Conservation (phyloP, 768 basidiomycete species). For the Podaxis mareebaensis region DNA sequence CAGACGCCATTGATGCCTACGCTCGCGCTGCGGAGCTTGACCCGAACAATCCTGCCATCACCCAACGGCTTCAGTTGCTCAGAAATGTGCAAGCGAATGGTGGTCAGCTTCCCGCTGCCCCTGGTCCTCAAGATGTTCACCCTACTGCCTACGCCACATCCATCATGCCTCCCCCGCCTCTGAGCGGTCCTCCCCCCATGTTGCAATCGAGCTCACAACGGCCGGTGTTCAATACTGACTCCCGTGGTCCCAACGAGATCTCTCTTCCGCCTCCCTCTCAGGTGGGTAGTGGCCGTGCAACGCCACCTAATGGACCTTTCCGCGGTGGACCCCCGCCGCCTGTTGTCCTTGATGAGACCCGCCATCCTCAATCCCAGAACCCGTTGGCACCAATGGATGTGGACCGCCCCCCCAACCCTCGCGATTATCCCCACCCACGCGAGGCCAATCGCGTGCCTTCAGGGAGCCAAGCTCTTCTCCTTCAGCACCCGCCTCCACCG, state of each 20-base stretch:
- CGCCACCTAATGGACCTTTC: constrained; percentile 62
- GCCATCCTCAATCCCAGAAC: constrained; percentile 67
- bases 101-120: constrained; percentile 78
- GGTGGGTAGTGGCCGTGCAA: constrained; percentile 45
- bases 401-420: constrained; percentile 54
- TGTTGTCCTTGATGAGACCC: constrained; percentile 72
- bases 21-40: constrained; percentile 94
- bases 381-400: constrained; percentile 81
- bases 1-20: constrained; percentile 98
- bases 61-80: constrained; percentile 75
- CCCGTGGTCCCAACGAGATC: constrained; percentile 60
- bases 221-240: constrained; percentile 65
- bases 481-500: constrained; percentile 69
- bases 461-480: constrained; percentile 54
- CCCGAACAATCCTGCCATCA: constrained; percentile 79
- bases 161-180: constrained; percentile 67
- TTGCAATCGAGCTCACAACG: constrained; percentile 53
- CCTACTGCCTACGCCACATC: constrained; percentile 90
- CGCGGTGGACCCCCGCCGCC: constrained; percentile 83
- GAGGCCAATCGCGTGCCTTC: constrained; percentile 53
- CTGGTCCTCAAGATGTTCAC: constrained; percentile 93
- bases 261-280: constrained; percentile 64
- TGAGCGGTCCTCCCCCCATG: constrained; percentile 67
- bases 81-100: constrained; percentile 80
- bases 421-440: constrained; percentile 57